Conservation (phyloP, 441 rosid genomes). For the Populus hybrid region DNA sequence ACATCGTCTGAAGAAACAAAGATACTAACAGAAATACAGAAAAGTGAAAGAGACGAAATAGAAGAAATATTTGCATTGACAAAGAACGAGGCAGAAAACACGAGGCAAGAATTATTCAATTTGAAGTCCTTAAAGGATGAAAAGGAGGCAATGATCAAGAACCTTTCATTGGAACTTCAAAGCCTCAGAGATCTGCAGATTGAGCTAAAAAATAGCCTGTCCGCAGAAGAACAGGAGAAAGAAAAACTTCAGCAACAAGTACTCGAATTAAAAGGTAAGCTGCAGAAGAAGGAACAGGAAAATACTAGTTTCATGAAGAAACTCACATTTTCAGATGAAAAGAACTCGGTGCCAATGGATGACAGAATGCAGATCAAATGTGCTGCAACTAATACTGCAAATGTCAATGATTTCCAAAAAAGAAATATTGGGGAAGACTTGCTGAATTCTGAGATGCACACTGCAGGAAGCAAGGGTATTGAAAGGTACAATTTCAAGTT, state of each 20-base stretch:
- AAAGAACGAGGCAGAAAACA: conserved; percentile 50
- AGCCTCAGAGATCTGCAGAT: conserved; percentile 40
- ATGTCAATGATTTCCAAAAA: too few relatives aligned
- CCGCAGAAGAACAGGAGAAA: conserved; percentile 60
- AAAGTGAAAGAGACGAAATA: conserved; percentile 48
- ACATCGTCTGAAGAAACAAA: conserved; percentile 42
- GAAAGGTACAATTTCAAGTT: conserved; percentile 35
- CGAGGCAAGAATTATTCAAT: conserved; percentile 38
- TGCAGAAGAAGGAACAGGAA: conserved; percentile 51
- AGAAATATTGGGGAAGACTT: too few relatives aligned
- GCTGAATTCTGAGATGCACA: too few relatives aligned
- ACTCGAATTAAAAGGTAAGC: conserved; percentile 42
- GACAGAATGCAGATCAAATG: background rate
- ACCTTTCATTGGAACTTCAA: conserved; percentile 51
- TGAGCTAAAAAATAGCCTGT: conserved; percentile 44
- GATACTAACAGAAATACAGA: conserved; percentile 45
- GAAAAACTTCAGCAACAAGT: conserved; percentile 52
- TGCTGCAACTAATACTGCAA: too few relatives aligned
- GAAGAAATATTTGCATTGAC: conserved; percentile 41
- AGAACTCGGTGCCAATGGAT: conserved; percentile 1
- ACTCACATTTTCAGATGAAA: conserved; percentile 13
- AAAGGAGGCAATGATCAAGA: conserved; percentile 44
- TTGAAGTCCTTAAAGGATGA: conserved; percentile 49
- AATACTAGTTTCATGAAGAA: conserved; percentile 20
- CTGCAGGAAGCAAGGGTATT: background rate